Evolutionary conservation across 1,284 basidiomycete species (phyloP), one percentile per base, ranked within the genome.

Genomic region (Taiwanofungus camphoratus): DNA sequence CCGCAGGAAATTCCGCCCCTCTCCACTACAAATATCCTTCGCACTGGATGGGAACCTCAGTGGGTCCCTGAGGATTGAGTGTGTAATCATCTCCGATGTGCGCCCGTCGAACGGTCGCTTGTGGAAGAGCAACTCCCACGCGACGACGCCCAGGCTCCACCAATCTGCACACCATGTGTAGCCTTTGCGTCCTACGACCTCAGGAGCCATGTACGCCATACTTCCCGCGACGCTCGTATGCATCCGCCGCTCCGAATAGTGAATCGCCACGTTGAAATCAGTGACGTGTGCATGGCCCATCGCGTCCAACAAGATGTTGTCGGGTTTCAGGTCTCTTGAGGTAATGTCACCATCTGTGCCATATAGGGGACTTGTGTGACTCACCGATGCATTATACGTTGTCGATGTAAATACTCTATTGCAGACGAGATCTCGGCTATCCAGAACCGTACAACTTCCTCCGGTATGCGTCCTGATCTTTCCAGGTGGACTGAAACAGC

Each of bases 191-290:
- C 59, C 74, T 36, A 98, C 74, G 15, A 98, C 86, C 62, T 98
- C 92, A 1, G 94, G 89, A 2, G 94, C 92, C 95, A 99, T 99
- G 68, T 99, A 99, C 0, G 95, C 94, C 91, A 98, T 95, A 53
- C 88, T 92, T 2, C 93, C 93, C 1, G 93, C 95, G 3, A 99
- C 87, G 44, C 90, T 92, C 1, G 89, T 93, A 60, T 97, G 82
- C 46, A 88, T 63, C 24, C 90, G 74, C 35, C 85, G 74, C 44
- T 92, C 86, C 5, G 92, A 93, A 62, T 92, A 97, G 64, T 98
- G 95, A 6, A 98, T 93, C 12, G 94, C 95, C 53, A 98, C 93
- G 62, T 99, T 99, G 70, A 99, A 96, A 67, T 98, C 95, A 12
- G 95, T 98, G 51, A 99, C 74, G 61, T 98, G 94, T 0, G 92